Base-by-base conservation (phyloP, 495 filamentous ascomycete genomes). In the Xylaria acuta region DNA sequence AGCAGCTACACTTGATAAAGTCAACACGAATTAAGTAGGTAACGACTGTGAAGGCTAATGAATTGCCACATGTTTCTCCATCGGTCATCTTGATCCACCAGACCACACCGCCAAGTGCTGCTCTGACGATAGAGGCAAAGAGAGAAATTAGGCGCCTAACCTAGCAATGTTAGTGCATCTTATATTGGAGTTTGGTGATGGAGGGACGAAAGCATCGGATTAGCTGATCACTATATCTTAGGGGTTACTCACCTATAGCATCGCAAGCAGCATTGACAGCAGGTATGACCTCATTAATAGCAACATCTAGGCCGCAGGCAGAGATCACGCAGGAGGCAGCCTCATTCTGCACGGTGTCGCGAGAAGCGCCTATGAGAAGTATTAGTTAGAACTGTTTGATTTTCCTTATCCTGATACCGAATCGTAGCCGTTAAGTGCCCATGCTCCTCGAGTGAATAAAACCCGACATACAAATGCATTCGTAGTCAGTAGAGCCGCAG, bases 251-350 rank as follows among this genome's bases (percentile, higher is more conserved):
- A 60, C 60, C 60, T 18, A 64, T 43, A 34, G 64, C 45, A 25
- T 36, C 45, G 20, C 64, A 67, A 7, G 64, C 64, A 53, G 64
- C 64, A 25, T 67, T 67, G 11, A 67, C 64, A 8, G 64, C 64
- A 20, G 64, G 64, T 12, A 67, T n/a, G 9, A 67, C 64, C 22
- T 67, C 16, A 11, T 22, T 40, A 3, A 53, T 5, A 20, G 64
- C 45, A 8, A 40, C n/a, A 41, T 0, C n/a, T 5, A 53, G 8
- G 30, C 64, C 64, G 40, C 64, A 67, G 12, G 64, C 64, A 22
- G 25, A 32, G n/a, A 67, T 53, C 2, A 67, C 45, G n/a, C 64
- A 67, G 9, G 43, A 12, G 5, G 45, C 32, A 8, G 64, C 64
- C 30, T 1, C 30, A 2, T 27, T 45, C 36, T 64, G 62, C 6